phyloP scores from a whole-genome alignment of 148 eudicot species.

The Persicaria tinctoria region DNA sequence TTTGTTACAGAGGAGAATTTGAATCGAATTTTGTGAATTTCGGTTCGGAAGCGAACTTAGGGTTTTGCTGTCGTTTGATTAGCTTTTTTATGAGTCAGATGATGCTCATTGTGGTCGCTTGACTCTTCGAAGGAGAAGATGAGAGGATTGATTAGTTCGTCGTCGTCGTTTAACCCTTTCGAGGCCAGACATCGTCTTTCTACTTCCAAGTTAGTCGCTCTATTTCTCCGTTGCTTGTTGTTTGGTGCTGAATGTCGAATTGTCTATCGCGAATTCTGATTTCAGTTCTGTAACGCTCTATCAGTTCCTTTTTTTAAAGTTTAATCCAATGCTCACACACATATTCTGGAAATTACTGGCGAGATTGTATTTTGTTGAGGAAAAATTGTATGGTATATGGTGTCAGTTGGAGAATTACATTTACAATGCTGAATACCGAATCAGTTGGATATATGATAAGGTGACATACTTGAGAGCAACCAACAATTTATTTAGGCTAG shows the following conservation, averaged over 20 bases:
- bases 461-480: background rate
- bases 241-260: background rate
- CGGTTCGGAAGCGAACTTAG: background rate
- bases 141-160: constrained; percentile 41
- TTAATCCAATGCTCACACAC: background rate
- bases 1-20: background rate
- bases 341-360: background rate
- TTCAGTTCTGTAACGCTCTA: background rate
- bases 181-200: constrained; percentile 70
- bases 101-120: background rate
- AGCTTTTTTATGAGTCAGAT: background rate
- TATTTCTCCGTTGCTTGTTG: background rate
- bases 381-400: background rate
- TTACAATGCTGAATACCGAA: background rate
- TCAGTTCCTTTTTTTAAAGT: background rate
- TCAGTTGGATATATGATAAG: background rate
- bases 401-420: background rate
- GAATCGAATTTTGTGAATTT: background rate
- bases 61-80: background rate
- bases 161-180: constrained; percentile 27
- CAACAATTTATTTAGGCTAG: background rate
- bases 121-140: constrained; percentile 21
- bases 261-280: background rate
- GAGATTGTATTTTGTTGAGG: background rate
- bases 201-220: constrained; percentile 34